phyloP scores from a whole-genome alignment of 2,329 filamentous ascomycete genomes.

The Apiospora kogelbergensis region DNA sequence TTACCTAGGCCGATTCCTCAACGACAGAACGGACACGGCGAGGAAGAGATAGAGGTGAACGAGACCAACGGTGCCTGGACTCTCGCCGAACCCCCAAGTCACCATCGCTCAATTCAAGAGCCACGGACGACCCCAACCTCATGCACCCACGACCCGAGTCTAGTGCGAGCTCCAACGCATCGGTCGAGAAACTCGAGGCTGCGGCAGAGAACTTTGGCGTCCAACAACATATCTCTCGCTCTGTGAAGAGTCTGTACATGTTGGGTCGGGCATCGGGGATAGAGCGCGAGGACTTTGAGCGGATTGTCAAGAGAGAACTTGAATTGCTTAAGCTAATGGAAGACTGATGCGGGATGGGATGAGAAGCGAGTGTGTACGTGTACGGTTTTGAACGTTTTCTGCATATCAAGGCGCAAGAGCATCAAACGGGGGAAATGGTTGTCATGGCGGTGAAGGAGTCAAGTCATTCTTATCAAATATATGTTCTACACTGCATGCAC shows the following conservation, averaged over 20 bases:
- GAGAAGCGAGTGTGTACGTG: background rate
- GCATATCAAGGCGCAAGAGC: background rate
- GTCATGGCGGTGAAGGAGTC: background rate
- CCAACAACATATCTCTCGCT: conserved; percentile 76
- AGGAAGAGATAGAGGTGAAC: conserved; percentile 30
- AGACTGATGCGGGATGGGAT: conserved; percentile 32
- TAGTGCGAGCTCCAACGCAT: conserved; percentile 56
- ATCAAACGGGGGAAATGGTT: background rate
- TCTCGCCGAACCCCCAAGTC: conserved; percentile 43
- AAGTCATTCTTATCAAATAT: background rate
- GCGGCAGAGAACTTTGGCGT: conserved; percentile 63
- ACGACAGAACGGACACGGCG: conserved; percentile 20
- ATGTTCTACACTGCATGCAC: background rate
- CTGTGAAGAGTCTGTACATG: conserved; percentile 74
- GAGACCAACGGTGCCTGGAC: conserved; percentile 44
- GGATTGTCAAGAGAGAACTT: conserved; percentile 69
- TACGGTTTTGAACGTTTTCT: background rate
- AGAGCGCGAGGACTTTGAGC: conserved; percentile 71
- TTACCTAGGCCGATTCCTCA: background rate
- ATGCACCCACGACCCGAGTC: conserved; percentile 55
- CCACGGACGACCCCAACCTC: conserved; percentile 38
- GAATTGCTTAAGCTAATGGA: conserved; percentile 70
- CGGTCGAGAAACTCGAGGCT: conserved; percentile 63
- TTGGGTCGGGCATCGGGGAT: conserved; percentile 72
- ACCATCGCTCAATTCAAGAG: conserved; percentile 36